Evolutionary conservation across 148 eudicot species (phyloP), one percentile per base, ranked within the genome.

Genomic region (Euryodendron excelsum): DNA sequence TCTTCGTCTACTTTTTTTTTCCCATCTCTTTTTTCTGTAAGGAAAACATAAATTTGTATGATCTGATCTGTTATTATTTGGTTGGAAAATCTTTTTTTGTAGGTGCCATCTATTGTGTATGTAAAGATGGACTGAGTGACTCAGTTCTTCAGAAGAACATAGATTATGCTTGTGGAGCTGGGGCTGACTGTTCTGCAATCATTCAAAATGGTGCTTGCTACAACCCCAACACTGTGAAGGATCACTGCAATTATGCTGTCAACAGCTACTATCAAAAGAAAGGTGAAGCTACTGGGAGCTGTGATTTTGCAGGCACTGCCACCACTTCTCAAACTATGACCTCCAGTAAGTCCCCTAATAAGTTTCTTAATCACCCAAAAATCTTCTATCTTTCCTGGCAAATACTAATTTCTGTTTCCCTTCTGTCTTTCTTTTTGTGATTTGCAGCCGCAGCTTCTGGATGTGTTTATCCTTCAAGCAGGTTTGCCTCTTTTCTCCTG

Each of bases 131-230:
- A 56, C 10, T 75, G 62, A 73, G 83, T 64, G 86, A 86, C 2
- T 0, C 75, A 11, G 73, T 74, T 3, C 55, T 75, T 10, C 89
- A 86, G 75, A 69, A 64, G 58, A 61, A 75, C 52, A 80, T 88
- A 59, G 89, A 88, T 72, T 88, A 88, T 74, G 89, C 91, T 13
- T 88, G 91, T 80, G 87, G 85, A 60, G 39, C 45, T 73, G 91
- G 91, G 72, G 91, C 85, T 60, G 87, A 84, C 61, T 88, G 91
- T 69, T 14, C 81, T 2, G 34, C 78, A 34, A 85, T 84, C 67
- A 41, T 8, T n/a, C 79, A 52, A 75, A 62, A 41, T 45, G 87
- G 90, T 5, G 55, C 75, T 52, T 87, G 90, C 59, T 87, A 72
- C 36, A 77, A 82, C 62, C 90, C 90, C 4, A 82, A 82, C 76